Evolutionary conservation across 148 eudicot species (phyloP), one percentile per base, ranked within the genome.

Genomic region (Euryodendron excelsum): DNA sequence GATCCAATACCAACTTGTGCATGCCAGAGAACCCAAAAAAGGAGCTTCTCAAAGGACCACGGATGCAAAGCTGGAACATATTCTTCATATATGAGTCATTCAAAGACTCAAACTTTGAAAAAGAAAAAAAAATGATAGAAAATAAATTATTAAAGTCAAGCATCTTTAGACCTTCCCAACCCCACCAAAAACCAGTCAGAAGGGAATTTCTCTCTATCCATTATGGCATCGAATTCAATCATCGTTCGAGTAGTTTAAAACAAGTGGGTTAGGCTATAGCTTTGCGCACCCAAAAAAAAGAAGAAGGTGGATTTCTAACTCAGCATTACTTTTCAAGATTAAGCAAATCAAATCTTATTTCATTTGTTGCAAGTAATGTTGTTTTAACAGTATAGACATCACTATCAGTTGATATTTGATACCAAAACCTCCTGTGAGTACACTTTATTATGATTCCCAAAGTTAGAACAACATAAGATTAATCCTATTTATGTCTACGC

Each of bases 261-360:
- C 77, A 73, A 73, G 66, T 73, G 66, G 77, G 77, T 73, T 58
- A 58, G 20, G 48, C 77, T n/a, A 34, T 58, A 74, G 44, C 72
- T 33, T 53, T 39, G 41, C 18, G 15, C 41, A 31, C 34, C 27
- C 17, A 52, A 72, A 71, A 11, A 31, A 10, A 65, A 15, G 44
- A 56, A n/a, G 25, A 7, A 56, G 36, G 71, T 34, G 71, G 44
- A 12, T 34, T 55, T 73, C 64, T 55, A 73, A 12, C 52, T 52
- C 23, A 30, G 25, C 30, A 73, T 37, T 58, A 56, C 30, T 74
- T 36, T 41, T 21, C 65, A 58, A 58, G 65, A 56, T 58, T 73
- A 39, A 39, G 44, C 44, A 39, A 39, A 39, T 39, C 44, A 39
- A 39, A 39, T 39, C n/a, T n/a, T n/a, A n/a, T 12, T 50, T 50